A percentile compares a stretch with the other conserved stretches of the same genome.
Conservation (phyloP, 2,329 filamentous ascomycete species). For the Xylaria hypoxylon region DNA sequence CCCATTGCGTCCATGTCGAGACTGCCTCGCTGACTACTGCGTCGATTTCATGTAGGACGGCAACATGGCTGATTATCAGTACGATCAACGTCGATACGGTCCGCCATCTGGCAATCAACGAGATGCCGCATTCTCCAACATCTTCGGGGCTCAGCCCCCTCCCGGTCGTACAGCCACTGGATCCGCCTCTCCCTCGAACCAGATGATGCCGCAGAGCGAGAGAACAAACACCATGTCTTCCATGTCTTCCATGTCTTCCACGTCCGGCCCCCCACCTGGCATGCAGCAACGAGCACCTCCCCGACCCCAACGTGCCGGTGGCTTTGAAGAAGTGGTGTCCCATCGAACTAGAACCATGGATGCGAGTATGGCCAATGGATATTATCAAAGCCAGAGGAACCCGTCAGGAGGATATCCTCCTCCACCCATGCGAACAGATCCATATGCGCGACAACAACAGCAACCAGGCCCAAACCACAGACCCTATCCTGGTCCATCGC, state of each 20-base stretch:
- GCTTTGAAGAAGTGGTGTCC: conserved; percentile 54
- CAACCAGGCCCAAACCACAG: conserved; percentile 66
- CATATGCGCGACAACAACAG: conserved; percentile 58
- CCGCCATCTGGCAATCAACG: conserved; percentile 73
- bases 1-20: conserved; percentile 25
- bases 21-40: conserved; percentile 41
- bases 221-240: conserved; percentile 86
- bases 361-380: conserved; percentile 61
- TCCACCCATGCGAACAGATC: conserved; percentile 50
- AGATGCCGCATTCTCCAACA: conserved; percentile 95
- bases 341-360: conserved; percentile 58
- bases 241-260: conserved; percentile 73
- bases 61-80: conserved; percentile 70
- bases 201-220: conserved; percentile 67
- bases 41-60: conserved; percentile 54
- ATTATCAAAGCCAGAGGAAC: conserved; percentile 66
- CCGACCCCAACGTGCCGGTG: conserved; percentile 52
- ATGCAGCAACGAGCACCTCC: conserved; percentile 75
- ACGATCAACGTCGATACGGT: conserved; percentile 66
- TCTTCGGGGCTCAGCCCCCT: conserved; percentile 89
- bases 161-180: conserved; percentile 94
- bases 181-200: conserved; percentile 76
- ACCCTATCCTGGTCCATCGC: conserved; percentile 76
- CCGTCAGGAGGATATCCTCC: conserved; percentile 61
- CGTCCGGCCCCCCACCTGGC: conserved; percentile 51